Evolutionary conservation across 225 moss, liverwort and hornwort species (phyloP).

Genomic region (Sphagnum tenellum): DNA sequence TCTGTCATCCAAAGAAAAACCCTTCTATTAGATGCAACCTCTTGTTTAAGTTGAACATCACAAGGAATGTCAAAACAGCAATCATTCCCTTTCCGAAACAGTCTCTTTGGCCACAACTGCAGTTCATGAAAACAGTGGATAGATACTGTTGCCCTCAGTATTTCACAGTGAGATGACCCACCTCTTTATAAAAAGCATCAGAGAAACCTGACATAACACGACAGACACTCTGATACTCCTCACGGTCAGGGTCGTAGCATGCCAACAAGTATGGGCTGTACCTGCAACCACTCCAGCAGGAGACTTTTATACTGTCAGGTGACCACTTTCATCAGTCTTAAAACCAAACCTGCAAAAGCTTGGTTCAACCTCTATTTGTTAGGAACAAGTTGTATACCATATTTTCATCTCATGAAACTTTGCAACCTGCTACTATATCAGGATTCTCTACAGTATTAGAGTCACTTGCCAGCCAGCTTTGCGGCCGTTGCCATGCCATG

Average conservation of each 20-base stretch:
- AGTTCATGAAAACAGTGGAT: neutral
- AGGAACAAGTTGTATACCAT: neutral
- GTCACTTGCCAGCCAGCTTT: conserved; percentile 81
- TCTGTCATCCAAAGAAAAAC: conserved; percentile 21
- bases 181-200: conserved; percentile 83
- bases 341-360: no score
- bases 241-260: conserved; percentile 71
- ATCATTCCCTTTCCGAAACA: conserved; percentile 2
- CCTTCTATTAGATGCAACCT: no score
- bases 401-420: neutral
- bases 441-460: neutral
- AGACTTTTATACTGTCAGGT: neutral
- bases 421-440: neutral
- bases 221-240: conserved; percentile 87
- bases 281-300: conserved; percentile 32
- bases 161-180: conserved; percentile 4
- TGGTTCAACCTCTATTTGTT: neutral
- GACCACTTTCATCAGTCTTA: no score
- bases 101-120: no score
- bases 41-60: no score
- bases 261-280: conserved; percentile 85
- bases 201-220: conserved; percentile 94
- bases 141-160: neutral
- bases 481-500: conserved; percentile 90
- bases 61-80: neutral